These are phyloP conservation scores for Papiliotrema flavescens DNA, from an alignment of 1,284 basidiomycete genomes.

Conservation along the genomic window DNA sequence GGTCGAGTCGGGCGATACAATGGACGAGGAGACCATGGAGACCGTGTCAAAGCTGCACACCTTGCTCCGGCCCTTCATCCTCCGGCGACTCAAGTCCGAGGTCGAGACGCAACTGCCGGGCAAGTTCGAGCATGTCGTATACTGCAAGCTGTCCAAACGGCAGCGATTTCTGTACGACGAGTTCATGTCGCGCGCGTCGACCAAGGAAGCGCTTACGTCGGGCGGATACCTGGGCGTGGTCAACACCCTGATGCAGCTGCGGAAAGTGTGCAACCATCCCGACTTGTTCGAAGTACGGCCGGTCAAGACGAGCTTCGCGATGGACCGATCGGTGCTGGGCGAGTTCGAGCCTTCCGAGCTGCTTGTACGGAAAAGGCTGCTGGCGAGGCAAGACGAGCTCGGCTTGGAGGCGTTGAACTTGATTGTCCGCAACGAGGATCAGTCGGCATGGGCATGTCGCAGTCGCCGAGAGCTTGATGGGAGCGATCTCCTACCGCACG, in stretches of 20 bases:
- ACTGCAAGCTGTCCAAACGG: slow-evolving; percentile 88
- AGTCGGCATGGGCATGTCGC: slow-evolving; percentile 55
- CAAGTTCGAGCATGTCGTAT: slow-evolving; percentile 90
- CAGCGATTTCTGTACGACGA: slow-evolving; percentile 98
- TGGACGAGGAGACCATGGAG: slow-evolving; percentile 80
- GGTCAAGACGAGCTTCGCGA: slow-evolving; percentile 87
- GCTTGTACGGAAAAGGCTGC: slow-evolving; percentile 68
- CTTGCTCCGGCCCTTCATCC: slow-evolving; percentile 86
- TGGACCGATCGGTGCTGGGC: slow-evolving; percentile 72
- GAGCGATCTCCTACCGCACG: slow-evolving; percentile 61
- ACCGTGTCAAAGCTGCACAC: slow-evolving; percentile 88
- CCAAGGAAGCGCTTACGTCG: slow-evolving; percentile 76
- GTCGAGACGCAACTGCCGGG: slow-evolving; percentile 94
- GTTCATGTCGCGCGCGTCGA: slow-evolving; percentile 91
- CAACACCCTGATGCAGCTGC: slow-evolving; percentile 94
- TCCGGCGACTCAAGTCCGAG: slow-evolving; percentile 89
- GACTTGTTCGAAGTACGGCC: slow-evolving; percentile 93
- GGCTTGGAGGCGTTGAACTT: slow-evolving; percentile 67
- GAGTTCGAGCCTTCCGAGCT: slow-evolving; percentile 87
- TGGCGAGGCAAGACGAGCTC: slow-evolving; percentile 56
- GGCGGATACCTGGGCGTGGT: slow-evolving; percentile 80
- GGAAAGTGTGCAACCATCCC: slow-evolving; percentile 94
- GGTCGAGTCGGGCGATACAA: slow-evolving; percentile 74
- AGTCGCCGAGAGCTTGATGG: slow-evolving; percentile 65
- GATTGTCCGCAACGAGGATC: slow-evolving; percentile 56